Conservation (phyloP, 148 eudicot species). For the Rhododendron ferrugineum region DNA sequence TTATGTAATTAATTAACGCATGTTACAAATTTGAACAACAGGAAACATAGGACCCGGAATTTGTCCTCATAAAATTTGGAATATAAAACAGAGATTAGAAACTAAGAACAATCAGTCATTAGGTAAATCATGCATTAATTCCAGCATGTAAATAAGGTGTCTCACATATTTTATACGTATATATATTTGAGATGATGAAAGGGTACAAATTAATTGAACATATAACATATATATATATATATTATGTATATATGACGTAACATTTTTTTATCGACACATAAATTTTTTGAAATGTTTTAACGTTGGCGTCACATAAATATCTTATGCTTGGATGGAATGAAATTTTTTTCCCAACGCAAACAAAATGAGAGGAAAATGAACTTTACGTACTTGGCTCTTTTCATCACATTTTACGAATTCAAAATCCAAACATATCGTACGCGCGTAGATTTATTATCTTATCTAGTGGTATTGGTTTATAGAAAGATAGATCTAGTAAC, state of each 20-base stretch:
- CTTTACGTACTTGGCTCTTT: not conserved
- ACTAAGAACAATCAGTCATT: not conserved
- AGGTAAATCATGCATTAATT: not conserved
- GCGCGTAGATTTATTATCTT: not conserved
- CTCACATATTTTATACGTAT: not conserved
- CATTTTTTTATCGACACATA: no score
- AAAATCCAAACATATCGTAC: not conserved
- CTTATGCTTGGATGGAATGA: not conserved
- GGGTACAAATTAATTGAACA: no score
- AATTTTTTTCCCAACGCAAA: not conserved
- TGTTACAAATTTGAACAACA: not conserved
- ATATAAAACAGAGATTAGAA: not conserved
- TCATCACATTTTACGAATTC: not conserved
- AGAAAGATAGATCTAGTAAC: not conserved
- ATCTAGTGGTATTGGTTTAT: not conserved
- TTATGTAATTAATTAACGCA: not conserved
- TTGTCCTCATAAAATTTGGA: not conserved
- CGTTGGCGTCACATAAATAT: not conserved
- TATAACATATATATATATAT: no score
- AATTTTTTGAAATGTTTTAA: not conserved
- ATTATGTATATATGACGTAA: no score
- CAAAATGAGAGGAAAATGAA: not conserved
- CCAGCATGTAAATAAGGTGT: not conserved
- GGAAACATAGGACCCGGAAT: not conserved
- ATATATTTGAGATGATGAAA: no score